Conservation (phyloP, 495 filamentous ascomycete species). For the Lasiosphaeria hispida region DNA sequence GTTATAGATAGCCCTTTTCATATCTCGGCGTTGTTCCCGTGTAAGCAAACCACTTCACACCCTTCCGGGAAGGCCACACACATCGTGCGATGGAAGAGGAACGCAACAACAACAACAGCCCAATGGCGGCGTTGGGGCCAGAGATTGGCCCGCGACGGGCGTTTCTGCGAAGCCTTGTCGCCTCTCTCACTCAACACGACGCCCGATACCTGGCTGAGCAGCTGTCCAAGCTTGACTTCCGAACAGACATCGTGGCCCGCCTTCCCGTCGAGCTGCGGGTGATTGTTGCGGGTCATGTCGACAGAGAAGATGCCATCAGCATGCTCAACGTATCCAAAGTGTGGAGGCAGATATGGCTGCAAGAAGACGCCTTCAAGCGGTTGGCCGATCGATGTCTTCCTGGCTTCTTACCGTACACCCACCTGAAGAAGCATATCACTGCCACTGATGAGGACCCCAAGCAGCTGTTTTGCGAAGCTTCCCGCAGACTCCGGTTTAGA, state of each 20-base stretch:
- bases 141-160: slow-evolving; percentile 7
- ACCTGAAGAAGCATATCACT: neutral
- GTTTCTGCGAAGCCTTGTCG: slow-evolving; percentile 6
- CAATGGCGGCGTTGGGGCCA: slow-evolving; percentile 4
- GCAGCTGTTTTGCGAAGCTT: neutral
- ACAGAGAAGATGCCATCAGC: slow-evolving; percentile 17
- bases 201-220: slow-evolving; percentile 25
- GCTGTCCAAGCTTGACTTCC: slow-evolving; percentile 17
- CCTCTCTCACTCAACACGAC: slow-evolving; percentile 24
- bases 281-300: slow-evolving; percentile 26
- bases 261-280: slow-evolving; percentile 36
- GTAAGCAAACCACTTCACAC: no score
- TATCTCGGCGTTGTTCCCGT: no score
- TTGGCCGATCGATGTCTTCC: slow-evolving; percentile 25
- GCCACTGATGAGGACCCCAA: neutral
- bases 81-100: no score
- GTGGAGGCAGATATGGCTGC: slow-evolving; percentile 32
- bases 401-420: slow-evolving; percentile 12
- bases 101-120: no score
- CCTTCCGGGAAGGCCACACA: no score
- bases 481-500: slow-evolving; percentile 1
- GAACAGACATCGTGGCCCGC: slow-evolving; percentile 27
- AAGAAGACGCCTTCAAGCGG: slow-evolving; percentile 14
- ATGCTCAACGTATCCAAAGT: slow-evolving; percentile 32
- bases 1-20: no score